phyloP scores from a whole-genome alignment of 2,329 filamentous ascomycete genomes.

The Fusarium neocosmosporiellum region DNA sequence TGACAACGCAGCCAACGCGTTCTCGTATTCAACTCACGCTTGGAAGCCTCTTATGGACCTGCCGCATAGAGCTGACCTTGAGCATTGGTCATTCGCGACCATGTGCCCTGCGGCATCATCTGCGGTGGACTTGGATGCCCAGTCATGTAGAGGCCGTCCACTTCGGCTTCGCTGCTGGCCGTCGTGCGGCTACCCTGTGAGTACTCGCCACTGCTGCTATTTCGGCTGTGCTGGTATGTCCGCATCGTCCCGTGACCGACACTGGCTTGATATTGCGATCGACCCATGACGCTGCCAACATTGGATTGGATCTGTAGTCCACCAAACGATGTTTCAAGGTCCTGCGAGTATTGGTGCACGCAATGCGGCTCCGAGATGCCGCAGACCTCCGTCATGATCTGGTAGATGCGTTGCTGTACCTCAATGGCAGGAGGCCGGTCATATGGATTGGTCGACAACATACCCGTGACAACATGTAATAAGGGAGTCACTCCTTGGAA shows the following conservation, averaged over 20 bases:
- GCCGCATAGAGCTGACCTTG: slow-evolving; percentile 36
- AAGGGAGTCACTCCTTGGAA: slow-evolving; percentile 64
- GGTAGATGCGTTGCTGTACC: slow-evolving; percentile 64
- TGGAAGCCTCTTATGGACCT: slow-evolving; percentile 26
- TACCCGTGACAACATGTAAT: slow-evolving; percentile 63
- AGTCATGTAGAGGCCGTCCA: slow-evolving; percentile 34
- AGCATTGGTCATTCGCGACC: slow-evolving; percentile 35
- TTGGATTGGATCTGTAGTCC: slow-evolving; percentile 35
- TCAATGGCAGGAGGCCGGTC: slow-evolving; percentile 65
- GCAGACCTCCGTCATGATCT: slow-evolving; percentile 62
- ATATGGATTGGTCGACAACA: slow-evolving; percentile 63
- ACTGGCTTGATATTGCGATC: slow-evolving; percentile 32
- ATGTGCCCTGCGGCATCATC: slow-evolving; percentile 31
- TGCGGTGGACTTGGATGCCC: slow-evolving; percentile 38
- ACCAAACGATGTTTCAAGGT: slow-evolving; percentile 44
- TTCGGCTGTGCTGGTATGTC: slow-evolving; percentile 45
- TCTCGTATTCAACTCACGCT: not conserved
- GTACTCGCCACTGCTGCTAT: slow-evolving; percentile 49
- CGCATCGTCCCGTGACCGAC: slow-evolving; percentile 47
- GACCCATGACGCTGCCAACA: slow-evolving; percentile 15
- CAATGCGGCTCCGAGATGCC: slow-evolving; percentile 64
- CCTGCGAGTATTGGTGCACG: slow-evolving; percentile 60
- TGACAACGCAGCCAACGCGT: not conserved
- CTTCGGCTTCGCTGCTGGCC: slow-evolving; percentile 45
- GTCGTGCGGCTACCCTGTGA: slow-evolving; percentile 51